A percentile compares a stretch with the other conserved stretches of the same genome.
Conservation (phyloP, 805 yeast genomes). For the Allodekkera sacchari region DNA sequence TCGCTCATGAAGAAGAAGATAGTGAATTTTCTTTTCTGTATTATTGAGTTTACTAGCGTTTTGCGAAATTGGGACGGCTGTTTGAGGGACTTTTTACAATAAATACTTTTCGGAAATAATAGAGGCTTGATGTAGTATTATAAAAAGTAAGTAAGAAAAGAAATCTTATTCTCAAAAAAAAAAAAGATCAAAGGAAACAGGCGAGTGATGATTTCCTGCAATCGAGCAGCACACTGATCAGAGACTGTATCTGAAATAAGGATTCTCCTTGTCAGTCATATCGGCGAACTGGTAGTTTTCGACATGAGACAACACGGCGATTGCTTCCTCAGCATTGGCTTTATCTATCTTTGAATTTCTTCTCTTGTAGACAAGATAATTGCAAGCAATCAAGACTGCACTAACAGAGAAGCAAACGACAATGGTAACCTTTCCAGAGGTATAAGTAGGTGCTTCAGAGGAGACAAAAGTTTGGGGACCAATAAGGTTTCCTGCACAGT, state of each 20-base stretch:
- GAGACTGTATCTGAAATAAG: slow-evolving; percentile 11
- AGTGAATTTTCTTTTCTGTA: too few species aligned
- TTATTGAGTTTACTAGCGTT: too few species aligned
- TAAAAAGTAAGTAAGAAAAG: too few species aligned
- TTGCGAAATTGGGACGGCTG: too few species aligned
- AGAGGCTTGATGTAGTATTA: too few species aligned
- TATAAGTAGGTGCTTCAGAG: slow-evolving; percentile 47
- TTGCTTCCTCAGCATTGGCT: not conserved
- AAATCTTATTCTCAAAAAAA: too few species aligned
- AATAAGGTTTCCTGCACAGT: slow-evolving; percentile 55
- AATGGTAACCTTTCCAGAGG: slow-evolving; percentile 43
- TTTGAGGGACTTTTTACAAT: too few species aligned
- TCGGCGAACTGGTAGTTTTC: slow-evolving; percentile 15
- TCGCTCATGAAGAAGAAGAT: too few species aligned
- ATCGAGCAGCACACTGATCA: slow-evolving; percentile 5
- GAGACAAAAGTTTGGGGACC: slow-evolving; percentile 67
- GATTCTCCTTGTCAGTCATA: slow-evolving; percentile 15
- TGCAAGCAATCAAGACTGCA: slow-evolving; percentile 5
- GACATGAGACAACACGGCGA: slow-evolving; percentile 3
- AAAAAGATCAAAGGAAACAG: too few species aligned
- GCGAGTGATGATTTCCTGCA: too few species aligned
- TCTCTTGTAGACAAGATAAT: slow-evolving; percentile 4
- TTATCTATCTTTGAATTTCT: not conserved
- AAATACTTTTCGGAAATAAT: too few species aligned
- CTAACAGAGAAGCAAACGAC: slow-evolving; percentile 34